Base-by-base conservation (phyloP, 805 yeast species). In the Wickerhamiella brachini region DNA sequence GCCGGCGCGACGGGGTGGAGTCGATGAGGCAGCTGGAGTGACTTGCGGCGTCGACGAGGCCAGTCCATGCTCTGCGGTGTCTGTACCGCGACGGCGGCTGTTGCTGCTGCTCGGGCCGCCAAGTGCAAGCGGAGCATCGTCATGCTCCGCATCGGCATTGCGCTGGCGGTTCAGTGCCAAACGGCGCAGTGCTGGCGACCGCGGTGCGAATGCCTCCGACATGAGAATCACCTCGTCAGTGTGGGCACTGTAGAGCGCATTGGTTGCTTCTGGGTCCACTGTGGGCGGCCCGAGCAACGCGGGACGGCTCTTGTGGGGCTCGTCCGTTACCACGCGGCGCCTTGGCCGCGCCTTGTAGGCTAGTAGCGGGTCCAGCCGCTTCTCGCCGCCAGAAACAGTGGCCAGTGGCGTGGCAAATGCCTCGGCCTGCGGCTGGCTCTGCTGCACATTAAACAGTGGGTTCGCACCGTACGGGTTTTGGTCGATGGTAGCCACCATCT, bases 401-500 rank as follows among this genome's bases (percentile, higher is more conserved):
- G 67, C 65, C 6, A 76, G 58, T 5, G 82, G 79, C 23, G 73
- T 75, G 4, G 72, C 73, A 7, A 76, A 67, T 9, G 77, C 73
- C 42, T 70, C 72, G 20, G 62, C 56, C 12, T 68, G 60, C 12
- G 71, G 66, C 44, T 60, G 62, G 3, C 74, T 69, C 23, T 67
- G 34, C 20, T 29, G 46, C 12, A 49, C 51, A 10, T 49, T 50
- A 58, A 85, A 86, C 49, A 89, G 69, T 5, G 88, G 84, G 58
- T 81, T 81, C 47, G 78, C 74, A 1, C 95, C 95, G 62, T 85
- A 89, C 44, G 96, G 95, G 62, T 83, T 78, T 53, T 73, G 71
- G 52, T 68, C 71, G 49, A 68, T 62, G 31, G 68, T 57, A 44
- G 73, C 67, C 47, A 64, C 61, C 17, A 65, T 58, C 23, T 65